These are phyloP conservation scores for Pythium periplocum DNA, from an alignment of 352 stramenopile species.

Conservation along the genomic window DNA sequence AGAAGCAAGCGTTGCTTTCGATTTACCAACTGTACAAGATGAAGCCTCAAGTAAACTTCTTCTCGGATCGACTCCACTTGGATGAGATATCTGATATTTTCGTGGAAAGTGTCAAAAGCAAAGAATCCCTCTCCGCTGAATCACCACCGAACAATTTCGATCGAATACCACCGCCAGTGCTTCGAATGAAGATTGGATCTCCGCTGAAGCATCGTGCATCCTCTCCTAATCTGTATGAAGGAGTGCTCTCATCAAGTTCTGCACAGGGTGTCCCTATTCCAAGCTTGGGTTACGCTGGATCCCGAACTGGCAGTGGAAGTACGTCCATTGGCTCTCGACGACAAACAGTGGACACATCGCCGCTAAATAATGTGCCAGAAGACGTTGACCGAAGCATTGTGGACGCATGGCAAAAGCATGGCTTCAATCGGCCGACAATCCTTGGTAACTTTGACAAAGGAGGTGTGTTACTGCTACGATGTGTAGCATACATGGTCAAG, in stretches of 20 bases:
- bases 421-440: constrained; percentile 58
- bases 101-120: constrained; percentile 27
- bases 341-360: constrained; percentile 24
- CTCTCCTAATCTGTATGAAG: constrained; percentile 19
- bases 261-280: too few species aligned
- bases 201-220: constrained; percentile 21
- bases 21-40: constrained; percentile 71
- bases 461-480: constrained; percentile 60
- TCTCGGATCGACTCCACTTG: constrained; percentile 58
- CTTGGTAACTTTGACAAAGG: constrained; percentile 78
- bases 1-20: constrained; percentile 53
- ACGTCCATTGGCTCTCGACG: constrained; percentile 17
- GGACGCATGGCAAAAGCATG: constrained; percentile 69
- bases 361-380: constrained; percentile 16
- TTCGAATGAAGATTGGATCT: constrained; percentile 13
- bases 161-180: constrained; percentile 11
- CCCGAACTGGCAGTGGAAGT: constrained; percentile 14
- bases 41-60: constrained; percentile 55
- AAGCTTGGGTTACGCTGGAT: background rate
- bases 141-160: constrained; percentile 19
- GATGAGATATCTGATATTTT: constrained; percentile 64
- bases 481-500: constrained; percentile 62
- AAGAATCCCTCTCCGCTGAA: constrained; percentile 12
- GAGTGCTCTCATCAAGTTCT: background rate
- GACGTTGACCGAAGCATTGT: constrained; percentile 32